Percentiles rank a stretch among this genome's conserved stretches.
These are phyloP conservation scores for sunflower (Helianthus annuus) DNA, from an alignment of 129 eudicot species.

Conservation along the genomic window HanXRQr2.0-SUNRISE NC_035437.2:177104986-177105485, in stretches of 20 bases:
- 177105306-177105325: too few species aligned
- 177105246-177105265: too few species aligned
- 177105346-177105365: too few species aligned
- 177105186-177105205: background rate
- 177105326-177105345: too few species aligned
- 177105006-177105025: conserved; percentile 26
- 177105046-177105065: conserved; percentile 18
- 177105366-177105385: too few species aligned
- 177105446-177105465: too few species aligned
- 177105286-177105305: too few species aligned
- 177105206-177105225: background rate
- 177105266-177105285: too few species aligned
- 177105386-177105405: too few species aligned
- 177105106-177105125: conserved; percentile 25
- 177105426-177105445: too few species aligned
- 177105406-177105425: too few species aligned
- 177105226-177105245: background rate
- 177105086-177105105: conserved; percentile 16
- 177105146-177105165: conserved; percentile 12
- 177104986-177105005: conserved; percentile 38
- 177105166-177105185: background rate
- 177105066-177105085: conserved; percentile 7
- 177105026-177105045: conserved; percentile 31
- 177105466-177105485: too few species aligned
- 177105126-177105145: conserved; percentile 11